phyloP scores from a whole-genome alignment of 176 grass and related monocot species.

The Oryza meyeriana region DNA sequence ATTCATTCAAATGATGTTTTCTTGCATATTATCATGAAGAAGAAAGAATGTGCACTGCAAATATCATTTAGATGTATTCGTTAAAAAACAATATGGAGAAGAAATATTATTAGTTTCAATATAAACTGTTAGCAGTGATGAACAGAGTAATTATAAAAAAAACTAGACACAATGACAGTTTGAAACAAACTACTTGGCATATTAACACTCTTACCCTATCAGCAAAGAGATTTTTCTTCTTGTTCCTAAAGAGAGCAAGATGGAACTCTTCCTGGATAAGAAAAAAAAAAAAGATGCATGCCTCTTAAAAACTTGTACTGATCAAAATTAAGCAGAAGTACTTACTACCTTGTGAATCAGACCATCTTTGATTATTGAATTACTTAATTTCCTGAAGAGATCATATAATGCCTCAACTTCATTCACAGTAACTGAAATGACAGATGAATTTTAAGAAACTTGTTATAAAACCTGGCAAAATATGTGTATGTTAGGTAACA shows the following conservation, averaged over 20 bases:
- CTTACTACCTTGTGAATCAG: conserved; percentile 38
- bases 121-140: not conserved
- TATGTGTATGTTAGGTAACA: not conserved
- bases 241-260: conserved; percentile 56
- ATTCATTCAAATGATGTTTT: no score
- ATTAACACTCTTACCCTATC: conserved; percentile 50
- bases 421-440: conserved; percentile 59
- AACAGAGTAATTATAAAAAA: not conserved
- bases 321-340: not conserved
- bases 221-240: conserved; percentile 62
- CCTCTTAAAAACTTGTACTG: not conserved
- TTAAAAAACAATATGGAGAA: not conserved
- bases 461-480: not conserved
- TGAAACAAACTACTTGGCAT: not conserved
- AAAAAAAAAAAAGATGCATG: not conserved
- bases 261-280: conserved; percentile 60
- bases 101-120: not conserved
- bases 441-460: not conserved
- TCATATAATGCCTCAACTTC: conserved; percentile 60
- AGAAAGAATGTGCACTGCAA: not conserved
- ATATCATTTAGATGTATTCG: not conserved
- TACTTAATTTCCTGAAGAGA: conserved; percentile 62
- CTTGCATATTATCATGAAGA: not conserved
- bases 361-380: conserved; percentile 42
- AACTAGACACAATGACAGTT: not conserved